phyloP scores from a whole-genome alignment of 2,329 filamentous ascomycete species.

The Verticillium albo-atrum region DNA sequence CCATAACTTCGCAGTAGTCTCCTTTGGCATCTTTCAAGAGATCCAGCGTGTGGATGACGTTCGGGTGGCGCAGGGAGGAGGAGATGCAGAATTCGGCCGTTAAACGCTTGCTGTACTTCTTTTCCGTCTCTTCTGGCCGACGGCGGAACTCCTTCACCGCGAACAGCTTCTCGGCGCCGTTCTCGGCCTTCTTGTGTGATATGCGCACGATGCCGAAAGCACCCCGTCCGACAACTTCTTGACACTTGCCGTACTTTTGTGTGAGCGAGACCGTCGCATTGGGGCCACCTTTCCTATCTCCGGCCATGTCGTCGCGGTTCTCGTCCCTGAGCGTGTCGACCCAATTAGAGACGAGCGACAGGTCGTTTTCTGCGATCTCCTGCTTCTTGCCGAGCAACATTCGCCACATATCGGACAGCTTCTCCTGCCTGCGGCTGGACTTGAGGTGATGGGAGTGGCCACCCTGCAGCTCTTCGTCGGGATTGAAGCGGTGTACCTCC shows the following conservation, averaged over 20 bases:
- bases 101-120: slow-evolving; percentile 95
- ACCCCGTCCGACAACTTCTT: slow-evolving; percentile 91
- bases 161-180: slow-evolving; percentile 84
- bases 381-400: slow-evolving; percentile 82
- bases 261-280: slow-evolving; percentile 75
- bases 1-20: slow-evolving; percentile 98
- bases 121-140: slow-evolving; percentile 87
- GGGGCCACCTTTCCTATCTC: slow-evolving; percentile 72
- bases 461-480: slow-evolving; percentile 51
- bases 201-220: slow-evolving; percentile 97
- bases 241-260: slow-evolving; percentile 97
- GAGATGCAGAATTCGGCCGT: slow-evolving; percentile 99
- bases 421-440: slow-evolving; percentile 88
- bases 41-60: slow-evolving; percentile 96
- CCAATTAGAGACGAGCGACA: slow-evolving; percentile 94
- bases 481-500: slow-evolving; percentile 44
- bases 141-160: slow-evolving; percentile 98
- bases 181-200: slow-evolving; percentile 89
- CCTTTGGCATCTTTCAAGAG: slow-evolving; percentile 94
- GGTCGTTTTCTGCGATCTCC: slow-evolving; percentile 61
- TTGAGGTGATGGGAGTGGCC: slow-evolving; percentile 85
- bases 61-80: slow-evolving; percentile 91
- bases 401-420: slow-evolving; percentile 87
- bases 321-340: slow-evolving; percentile 91
- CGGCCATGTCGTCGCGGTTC: slow-evolving; percentile 62